Percentiles rank a stretch among this genome's conserved stretches.
These are phyloP conservation scores for Salix brachista DNA, from an alignment of 345 rosid species.

Conservation along the genomic window DNA sequence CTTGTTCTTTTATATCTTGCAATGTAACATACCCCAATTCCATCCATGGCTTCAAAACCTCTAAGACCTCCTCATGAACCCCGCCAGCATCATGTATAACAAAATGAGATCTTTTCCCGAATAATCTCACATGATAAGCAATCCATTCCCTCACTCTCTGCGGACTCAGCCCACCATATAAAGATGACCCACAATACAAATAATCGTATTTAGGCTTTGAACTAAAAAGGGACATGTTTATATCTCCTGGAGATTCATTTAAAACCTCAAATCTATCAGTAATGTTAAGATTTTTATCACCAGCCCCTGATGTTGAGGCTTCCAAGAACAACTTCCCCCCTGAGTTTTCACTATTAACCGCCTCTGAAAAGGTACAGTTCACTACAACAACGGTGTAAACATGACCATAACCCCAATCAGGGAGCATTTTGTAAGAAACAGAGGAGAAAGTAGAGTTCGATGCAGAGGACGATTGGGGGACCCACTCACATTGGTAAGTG, in stretches of 20 bases:
- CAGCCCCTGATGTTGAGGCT: slow-evolving; percentile 72
- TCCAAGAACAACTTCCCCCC: slow-evolving; percentile 67
- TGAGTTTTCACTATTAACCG: slow-evolving; percentile 54
- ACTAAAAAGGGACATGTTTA: slow-evolving; percentile 36
- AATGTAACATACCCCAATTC: slow-evolving; percentile 77
- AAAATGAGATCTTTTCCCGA: slow-evolving; percentile 72
- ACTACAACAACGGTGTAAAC: slow-evolving; percentile 81
- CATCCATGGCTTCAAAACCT: slow-evolving; percentile 87
- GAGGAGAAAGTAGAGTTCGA: slow-evolving; percentile 18
- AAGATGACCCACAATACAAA: slow-evolving; percentile 79
- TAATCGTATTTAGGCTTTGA: slow-evolving; percentile 65
- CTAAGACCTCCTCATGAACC: slow-evolving; percentile 58
- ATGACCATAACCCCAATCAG: slow-evolving; percentile 95
- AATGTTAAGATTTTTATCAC: slow-evolving; percentile 47
- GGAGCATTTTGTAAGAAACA: slow-evolving; percentile 51
- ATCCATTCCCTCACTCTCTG: slow-evolving; percentile 84
- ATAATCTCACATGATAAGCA: slow-evolving; percentile 70
- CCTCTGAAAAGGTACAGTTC: slow-evolving; percentile 62
- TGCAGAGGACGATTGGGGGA: slow-evolving; percentile 12
- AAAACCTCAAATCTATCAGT: slow-evolving; percentile 58
- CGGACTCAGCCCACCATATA: slow-evolving; percentile 75
- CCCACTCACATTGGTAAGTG: slow-evolving; percentile 68
- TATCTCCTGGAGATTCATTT: slow-evolving; percentile 41
- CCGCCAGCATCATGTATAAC: slow-evolving; percentile 92
- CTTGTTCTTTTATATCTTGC: slow-evolving; percentile 76